phyloP scores from a whole-genome alignment of 805 yeast species.

The Pachysolen tannophilus region DNA sequence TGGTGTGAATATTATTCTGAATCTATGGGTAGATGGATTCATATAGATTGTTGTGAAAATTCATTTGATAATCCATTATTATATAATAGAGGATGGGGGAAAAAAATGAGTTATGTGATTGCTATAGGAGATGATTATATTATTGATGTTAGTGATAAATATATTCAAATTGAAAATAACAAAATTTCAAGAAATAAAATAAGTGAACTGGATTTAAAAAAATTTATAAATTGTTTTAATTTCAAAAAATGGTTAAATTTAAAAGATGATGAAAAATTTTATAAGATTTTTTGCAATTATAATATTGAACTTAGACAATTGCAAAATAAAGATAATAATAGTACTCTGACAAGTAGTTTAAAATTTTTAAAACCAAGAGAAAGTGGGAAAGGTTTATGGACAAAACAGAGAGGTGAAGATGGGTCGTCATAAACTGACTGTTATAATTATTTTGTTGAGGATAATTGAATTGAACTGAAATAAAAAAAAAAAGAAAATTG shows the following conservation, averaged over 20 bases:
- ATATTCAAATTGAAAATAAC: slow-evolving; percentile 42
- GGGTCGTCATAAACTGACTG: too few species aligned
- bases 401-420: slow-evolving; percentile 66
- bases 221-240: slow-evolving; percentile 29
- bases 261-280: slow-evolving; percentile 27
- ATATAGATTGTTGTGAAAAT: slow-evolving; percentile 82
- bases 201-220: slow-evolving; percentile 29
- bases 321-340: slow-evolving; percentile 10
- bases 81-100: slow-evolving; percentile 85
- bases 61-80: slow-evolving; percentile 75
- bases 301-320: slow-evolving; percentile 26
- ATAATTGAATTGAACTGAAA: too few species aligned
- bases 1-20: slow-evolving; percentile 88
- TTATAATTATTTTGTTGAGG: too few species aligned
- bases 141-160: slow-evolving; percentile 62
- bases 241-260: slow-evolving; percentile 20
- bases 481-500: too few species aligned
- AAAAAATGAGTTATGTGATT: slow-evolving; percentile 81
- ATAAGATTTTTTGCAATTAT: slow-evolving; percentile 28
- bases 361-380: slow-evolving; percentile 44
- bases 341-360: slow-evolving; percentile 11
- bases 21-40: slow-evolving; percentile 65
- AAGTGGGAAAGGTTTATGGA: slow-evolving; percentile 77
- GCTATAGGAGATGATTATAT: slow-evolving; percentile 59
- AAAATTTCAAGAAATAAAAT: slow-evolving; percentile 39